A percentile compares a stretch with the other conserved stretches of the same genome.
Evolutionary conservation across 768 basidiomycete species (phyloP).

Genomic region (Leccinum disarticulatum): DNA sequence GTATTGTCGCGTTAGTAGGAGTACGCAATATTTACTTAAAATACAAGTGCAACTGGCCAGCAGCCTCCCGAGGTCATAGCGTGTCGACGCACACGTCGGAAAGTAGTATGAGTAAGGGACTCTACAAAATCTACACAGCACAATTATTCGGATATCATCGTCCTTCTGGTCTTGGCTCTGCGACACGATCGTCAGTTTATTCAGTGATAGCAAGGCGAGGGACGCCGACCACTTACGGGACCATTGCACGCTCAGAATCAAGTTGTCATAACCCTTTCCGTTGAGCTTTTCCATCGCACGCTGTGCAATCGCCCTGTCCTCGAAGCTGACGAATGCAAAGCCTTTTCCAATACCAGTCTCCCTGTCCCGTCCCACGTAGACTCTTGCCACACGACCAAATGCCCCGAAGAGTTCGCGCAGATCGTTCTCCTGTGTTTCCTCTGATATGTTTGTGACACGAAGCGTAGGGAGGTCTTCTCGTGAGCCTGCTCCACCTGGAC

Average conservation of each 20-base stretch:
- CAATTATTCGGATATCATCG: slow-evolving; percentile 17
- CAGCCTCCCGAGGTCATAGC: not conserved
- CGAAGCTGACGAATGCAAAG: slow-evolving; percentile 97
- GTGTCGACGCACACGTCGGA: not conserved
- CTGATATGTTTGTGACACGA: slow-evolving; percentile 94
- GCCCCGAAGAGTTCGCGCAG: slow-evolving; percentile 85
- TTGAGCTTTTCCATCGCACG: slow-evolving; percentile 89
- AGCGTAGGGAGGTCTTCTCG: slow-evolving; percentile 95
- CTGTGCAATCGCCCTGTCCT: slow-evolving; percentile 76
- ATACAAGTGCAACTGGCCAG: not conserved
- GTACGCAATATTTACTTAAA: not conserved
- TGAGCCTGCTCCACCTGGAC: slow-evolving; percentile 43
- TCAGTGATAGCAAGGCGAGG: not conserved
- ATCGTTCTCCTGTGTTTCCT: slow-evolving; percentile 94
- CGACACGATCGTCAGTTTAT: slow-evolving; percentile 2
- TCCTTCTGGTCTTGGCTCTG: slow-evolving; percentile 47
- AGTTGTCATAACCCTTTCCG: slow-evolving; percentile 89
- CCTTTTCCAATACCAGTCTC: slow-evolving; percentile 96
- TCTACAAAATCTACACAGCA: slow-evolving; percentile 2
- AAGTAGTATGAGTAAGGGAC: not conserved
- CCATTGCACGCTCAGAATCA: slow-evolving; percentile 75
- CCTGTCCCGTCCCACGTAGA: slow-evolving; percentile 92
- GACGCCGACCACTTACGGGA: slow-evolving; percentile 46
- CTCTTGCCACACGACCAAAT: slow-evolving; percentile 84
- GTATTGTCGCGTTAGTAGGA: not conserved